Evolutionary conservation across 2,329 filamentous ascomycete genomes (phyloP).

Genomic region (Pseudogymnoascus sp.): DNA sequence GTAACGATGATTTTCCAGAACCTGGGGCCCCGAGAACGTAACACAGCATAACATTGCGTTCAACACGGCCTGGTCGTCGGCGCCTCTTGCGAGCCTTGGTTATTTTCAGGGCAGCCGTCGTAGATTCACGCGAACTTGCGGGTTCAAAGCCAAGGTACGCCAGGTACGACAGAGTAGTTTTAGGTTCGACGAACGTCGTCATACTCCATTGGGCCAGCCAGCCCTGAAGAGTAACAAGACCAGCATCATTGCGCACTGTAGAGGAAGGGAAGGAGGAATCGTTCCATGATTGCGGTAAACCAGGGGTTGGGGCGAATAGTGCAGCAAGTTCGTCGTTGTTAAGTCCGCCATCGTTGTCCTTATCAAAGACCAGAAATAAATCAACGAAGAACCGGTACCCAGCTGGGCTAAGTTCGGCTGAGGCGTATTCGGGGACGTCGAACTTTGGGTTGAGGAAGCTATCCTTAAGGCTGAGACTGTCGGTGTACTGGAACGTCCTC

Average conservation of each 20-base stretch:
- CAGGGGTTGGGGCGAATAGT: conserved; percentile 88
- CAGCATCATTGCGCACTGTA: conserved; percentile 90
- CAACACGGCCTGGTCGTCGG: conserved; percentile 73
- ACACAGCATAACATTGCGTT: conserved; percentile 89
- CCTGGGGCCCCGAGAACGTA: conserved; percentile 82
- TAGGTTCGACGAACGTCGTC: conserved; percentile 95
- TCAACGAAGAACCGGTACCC: conserved; percentile 98
- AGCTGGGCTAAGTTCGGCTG: conserved; percentile 85
- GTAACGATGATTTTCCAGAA: conserved; percentile 83
- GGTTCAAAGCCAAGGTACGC: conserved; percentile 94
- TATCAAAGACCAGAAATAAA: conserved; percentile 88
- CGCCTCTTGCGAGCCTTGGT: conserved; percentile 87
- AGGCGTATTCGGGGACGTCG: conserved; percentile 86
- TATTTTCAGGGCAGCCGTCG: conserved; percentile 79
- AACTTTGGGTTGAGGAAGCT: conserved; percentile 89
- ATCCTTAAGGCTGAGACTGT: conserved; percentile 87
- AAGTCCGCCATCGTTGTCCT: conserved; percentile 92
- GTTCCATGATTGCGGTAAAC: conserved; percentile 77
- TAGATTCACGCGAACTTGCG: conserved; percentile 65
- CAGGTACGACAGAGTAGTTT: conserved; percentile 90
- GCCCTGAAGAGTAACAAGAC: conserved; percentile 90
- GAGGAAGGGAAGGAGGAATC: conserved; percentile 88
- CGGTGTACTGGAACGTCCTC: conserved; percentile 90
- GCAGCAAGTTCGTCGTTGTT: conserved; percentile 79
- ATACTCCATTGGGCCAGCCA: conserved; percentile 99